Base-by-base conservation (phyloP, 1,284 basidiomycete species). In the Ceratorhiza oryzae-sativae region DNA sequence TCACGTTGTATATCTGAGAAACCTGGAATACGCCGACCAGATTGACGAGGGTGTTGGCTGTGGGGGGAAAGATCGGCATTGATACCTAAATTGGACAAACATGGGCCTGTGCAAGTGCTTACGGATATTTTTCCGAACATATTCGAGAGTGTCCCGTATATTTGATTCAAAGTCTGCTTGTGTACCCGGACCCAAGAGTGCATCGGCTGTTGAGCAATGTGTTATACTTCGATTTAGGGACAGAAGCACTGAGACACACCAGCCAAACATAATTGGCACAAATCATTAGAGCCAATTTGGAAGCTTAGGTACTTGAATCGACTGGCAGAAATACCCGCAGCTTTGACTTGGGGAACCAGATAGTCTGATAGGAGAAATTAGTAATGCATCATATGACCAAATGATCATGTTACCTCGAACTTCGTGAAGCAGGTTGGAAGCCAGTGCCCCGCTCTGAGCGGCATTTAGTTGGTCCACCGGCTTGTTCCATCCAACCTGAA, bases 241-340 rank as follows among this genome's bases (percentile, higher is more conserved):
- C 18, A 59, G 25, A 1, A 42, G 39, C 15, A 48, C 25, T 3
- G 15, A 18, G 10, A 45, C 3, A 10, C 73, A 77, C 80, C 78
- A 30, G 79, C 75, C 18, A 81, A 62, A 70, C 81, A 82, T 71
- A 79, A 79, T 3, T 79, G 78, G 61, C 81, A 82, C 77, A 81
- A 76, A 62, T 82, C 81, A 63, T 82, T 82, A 0, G 80, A 80
- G 0, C 81, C 81, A 10, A 82, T 79, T 18, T 78, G 80, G 34
- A 82, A 67, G 59, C 80, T 82, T 58, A 81, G 75, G 65, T 79
- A 79, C 67, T 79, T 80, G 80, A 79, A 82, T 13, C 77, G 79
- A n/a, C 75, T 74, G 1, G 77, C 74, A 4, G 73, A 58, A 9
- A 77, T 71, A 1, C 72, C 70, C 30, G 78, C 39, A 41, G 74